phyloP scores from a whole-genome alignment of 176 grass and related monocot species.

The Guadua angustifolia region DNA sequence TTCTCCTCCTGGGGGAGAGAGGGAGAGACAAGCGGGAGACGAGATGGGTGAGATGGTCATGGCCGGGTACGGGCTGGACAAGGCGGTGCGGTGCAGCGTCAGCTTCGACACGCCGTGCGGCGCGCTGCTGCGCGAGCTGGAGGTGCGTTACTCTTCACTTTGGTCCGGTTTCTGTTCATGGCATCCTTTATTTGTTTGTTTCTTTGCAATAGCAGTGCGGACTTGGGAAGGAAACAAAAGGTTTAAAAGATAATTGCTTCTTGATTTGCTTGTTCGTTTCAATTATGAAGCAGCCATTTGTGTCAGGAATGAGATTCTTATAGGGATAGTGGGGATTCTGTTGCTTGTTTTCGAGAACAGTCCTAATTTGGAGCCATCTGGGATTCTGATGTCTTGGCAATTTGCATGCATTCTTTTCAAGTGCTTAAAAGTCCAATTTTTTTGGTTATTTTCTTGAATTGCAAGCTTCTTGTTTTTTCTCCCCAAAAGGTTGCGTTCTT shows the following conservation, averaged over 20 bases:
- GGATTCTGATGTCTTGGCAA: not conserved
- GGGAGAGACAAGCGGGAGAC: slow-evolving; percentile 31
- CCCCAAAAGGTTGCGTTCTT: slow-evolving; percentile 3
- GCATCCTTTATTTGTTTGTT: slow-evolving; percentile 35
- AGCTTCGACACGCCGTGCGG: slow-evolving; percentile 80
- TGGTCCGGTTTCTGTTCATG: slow-evolving; percentile 20
- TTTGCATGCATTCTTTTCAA: slow-evolving; percentile 1
- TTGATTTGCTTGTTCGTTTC: slow-evolving; percentile 20
- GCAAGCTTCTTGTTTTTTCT: slow-evolving; percentile 29
- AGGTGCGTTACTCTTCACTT: slow-evolving; percentile 57
- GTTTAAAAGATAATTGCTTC: not conserved
- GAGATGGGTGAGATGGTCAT: slow-evolving; percentile 65
- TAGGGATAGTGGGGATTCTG: not conserved
- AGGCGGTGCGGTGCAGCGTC: slow-evolving; percentile 53
- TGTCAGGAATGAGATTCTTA: not conserved
- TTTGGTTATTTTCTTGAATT: slow-evolving; percentile 10
- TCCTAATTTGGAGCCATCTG: slow-evolving; percentile 12
- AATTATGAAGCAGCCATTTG: not conserved
- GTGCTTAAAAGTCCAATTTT: not conserved
- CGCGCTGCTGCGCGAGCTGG: slow-evolving; percentile 79
- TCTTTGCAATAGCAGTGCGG: not conserved
- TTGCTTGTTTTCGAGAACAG: slow-evolving; percentile 5
- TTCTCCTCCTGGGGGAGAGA: slow-evolving; percentile 39
- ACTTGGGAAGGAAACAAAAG: slow-evolving; percentile 3
- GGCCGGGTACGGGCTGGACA: slow-evolving; percentile 51